These are phyloP conservation scores for Boeremia lycopersici DNA, from an alignment of 2,329 filamentous ascomycete species.

Conservation along the genomic window DNA sequence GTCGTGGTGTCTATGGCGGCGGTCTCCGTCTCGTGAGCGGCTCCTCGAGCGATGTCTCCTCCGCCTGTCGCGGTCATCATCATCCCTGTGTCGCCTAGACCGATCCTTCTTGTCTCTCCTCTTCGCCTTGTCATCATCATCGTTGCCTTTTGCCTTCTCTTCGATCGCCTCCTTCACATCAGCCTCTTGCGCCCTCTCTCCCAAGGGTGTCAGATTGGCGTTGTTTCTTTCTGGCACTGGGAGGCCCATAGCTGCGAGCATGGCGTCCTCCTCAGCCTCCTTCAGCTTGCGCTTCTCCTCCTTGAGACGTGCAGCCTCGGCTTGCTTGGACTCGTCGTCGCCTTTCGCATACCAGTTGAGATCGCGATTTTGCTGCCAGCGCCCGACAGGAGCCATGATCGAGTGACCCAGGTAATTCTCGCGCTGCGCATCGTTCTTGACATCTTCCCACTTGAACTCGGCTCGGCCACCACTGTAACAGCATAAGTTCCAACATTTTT, in stretches of 20 bases:
- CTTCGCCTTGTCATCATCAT: conserved; percentile 26
- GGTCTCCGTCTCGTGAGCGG: conserved; percentile 35
- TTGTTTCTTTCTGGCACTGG: conserved; percentile 72
- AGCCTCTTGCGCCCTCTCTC: conserved; percentile 55
- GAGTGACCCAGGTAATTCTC: conserved; percentile 92
- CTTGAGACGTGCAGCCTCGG: conserved; percentile 59
- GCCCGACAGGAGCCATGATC: conserved; percentile 87
- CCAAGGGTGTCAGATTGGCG: conserved; percentile 66
- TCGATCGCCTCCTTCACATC: conserved; percentile 63
- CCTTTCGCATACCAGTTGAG: conserved; percentile 69
- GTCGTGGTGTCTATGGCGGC: conserved; percentile 36
- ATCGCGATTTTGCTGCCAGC: conserved; percentile 83
- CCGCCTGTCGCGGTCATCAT: conserved; percentile 30
- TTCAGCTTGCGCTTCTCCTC: conserved; percentile 84
- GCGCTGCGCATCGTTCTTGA: conserved; percentile 83
- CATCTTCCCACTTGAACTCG: conserved; percentile 97
- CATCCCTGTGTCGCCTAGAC: conserved; percentile 32
- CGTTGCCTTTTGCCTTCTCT: conserved; percentile 52
- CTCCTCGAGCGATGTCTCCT: conserved; percentile 36
- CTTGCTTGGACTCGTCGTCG: conserved; percentile 62
- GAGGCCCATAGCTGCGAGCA: conserved; percentile 80
- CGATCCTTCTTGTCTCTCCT: conserved; percentile 32
- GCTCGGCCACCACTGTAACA: conserved; percentile 73
- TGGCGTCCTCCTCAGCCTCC: conserved; percentile 90
- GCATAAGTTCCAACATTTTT: background rate